Evolutionary conservation across 768 basidiomycete genomes (phyloP).

Genomic region (Phlebiopsis gigantea): DNA sequence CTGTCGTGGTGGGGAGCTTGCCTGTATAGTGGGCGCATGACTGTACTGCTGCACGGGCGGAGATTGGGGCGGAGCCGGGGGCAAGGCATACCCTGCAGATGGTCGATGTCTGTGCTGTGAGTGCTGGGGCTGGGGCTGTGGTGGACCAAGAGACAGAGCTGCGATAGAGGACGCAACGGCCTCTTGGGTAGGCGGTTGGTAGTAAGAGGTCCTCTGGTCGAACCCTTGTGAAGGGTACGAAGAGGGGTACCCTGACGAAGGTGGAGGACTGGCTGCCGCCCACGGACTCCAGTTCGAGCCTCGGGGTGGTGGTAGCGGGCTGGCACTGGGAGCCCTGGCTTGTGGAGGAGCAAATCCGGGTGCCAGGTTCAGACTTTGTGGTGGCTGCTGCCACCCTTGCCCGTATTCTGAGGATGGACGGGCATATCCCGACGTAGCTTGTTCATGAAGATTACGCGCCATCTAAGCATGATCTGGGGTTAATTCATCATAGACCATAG

Average conservation of each 20-base stretch:
- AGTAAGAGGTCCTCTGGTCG: slow-evolving; percentile 13
- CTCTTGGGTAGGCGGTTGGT: slow-evolving; percentile 12
- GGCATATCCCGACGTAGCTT: slow-evolving; percentile 20
- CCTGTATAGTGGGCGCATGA: neutral
- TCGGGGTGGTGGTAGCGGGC: slow-evolving; percentile 19
- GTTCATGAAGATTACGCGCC: slow-evolving; percentile 56
- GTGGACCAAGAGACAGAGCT: slow-evolving; percentile 8
- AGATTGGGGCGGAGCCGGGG: neutral
- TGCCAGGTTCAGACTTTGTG: slow-evolving; percentile 15
- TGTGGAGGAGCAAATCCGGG: slow-evolving; percentile 9
- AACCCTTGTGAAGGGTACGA: slow-evolving; percentile 16
- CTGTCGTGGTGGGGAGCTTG: neutral
- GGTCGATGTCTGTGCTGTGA: neutral
- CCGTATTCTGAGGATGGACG: slow-evolving; percentile 16
- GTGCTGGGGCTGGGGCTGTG: neutral
- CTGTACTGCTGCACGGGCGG: neutral
- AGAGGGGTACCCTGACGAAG: slow-evolving; percentile 19
- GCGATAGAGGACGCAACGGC: slow-evolving; percentile 8
- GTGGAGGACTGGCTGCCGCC: slow-evolving; percentile 22
- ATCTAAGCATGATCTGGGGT: slow-evolving; percentile 40
- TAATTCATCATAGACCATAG: neutral
- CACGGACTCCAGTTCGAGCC: slow-evolving; percentile 24
- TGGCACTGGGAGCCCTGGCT: slow-evolving; percentile 17
- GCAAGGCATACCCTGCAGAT: neutral
- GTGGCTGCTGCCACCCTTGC: slow-evolving; percentile 14